Evolutionary conservation across 495 filamentous ascomycete genomes (phyloP), one percentile per base, ranked within the genome.

Genomic region (Daldinia childiae): DNA sequence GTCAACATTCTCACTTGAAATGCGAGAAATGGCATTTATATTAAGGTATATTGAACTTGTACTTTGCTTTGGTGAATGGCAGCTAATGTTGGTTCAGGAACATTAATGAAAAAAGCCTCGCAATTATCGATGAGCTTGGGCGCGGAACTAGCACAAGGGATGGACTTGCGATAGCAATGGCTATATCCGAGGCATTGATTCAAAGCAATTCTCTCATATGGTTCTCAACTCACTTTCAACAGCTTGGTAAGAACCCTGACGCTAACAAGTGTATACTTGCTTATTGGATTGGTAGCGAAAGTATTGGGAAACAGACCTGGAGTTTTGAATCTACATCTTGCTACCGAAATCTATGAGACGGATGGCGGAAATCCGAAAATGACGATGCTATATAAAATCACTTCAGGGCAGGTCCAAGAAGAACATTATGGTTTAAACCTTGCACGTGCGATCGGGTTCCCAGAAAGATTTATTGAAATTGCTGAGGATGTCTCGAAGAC

Each of bases 11-110:
- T 93, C 92, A 0, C 87, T 93, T 14, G 96, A 98, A 80, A 97
- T 99, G 95, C 86, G 92, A 54, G 96, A 98, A 76, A 97, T 93
- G 78, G 94, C 94, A 15, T 94, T 96, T 77, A 97, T 98, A 67
- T 81, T 98, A 4, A 85, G 86, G 75, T 86, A 82, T 52, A 69
- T 73, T 82, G 82, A 56, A 81, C 64, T 34, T 79, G 84, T 77
- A 79, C 84, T 74, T 2, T 8, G 14, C n/a, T 5, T 8, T 78
- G 77, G 76, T 84, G 7, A 45, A 24, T 24, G 38, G 11, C 58
- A 36, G 39, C 38, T 74, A 52, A 56, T 50, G 4, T 21, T 8
- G 1, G 1, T 39, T 0, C 24, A 87, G 88, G 65, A 92, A 95
- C 66, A 84, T 95, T 62, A 90, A 93, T 68, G 82, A 84, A 6